Conservation (phyloP, 2,329 filamentous ascomycete species). For the Cytospora chrysosperma region DNA sequence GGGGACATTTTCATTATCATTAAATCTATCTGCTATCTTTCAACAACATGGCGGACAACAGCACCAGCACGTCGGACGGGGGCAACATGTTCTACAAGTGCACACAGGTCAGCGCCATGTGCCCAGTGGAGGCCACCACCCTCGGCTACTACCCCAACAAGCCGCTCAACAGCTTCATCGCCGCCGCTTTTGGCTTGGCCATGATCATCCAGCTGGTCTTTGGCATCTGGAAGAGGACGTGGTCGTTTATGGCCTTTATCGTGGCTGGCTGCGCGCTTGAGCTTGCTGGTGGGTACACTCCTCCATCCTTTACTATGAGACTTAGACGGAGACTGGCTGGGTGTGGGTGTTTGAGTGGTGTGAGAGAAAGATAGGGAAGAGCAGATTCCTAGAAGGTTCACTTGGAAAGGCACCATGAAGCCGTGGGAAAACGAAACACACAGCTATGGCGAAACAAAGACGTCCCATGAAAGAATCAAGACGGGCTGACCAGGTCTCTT, state of each 20-base stretch:
- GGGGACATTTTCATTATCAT: not conserved
- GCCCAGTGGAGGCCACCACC: conserved; percentile 53
- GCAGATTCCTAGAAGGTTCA: not conserved
- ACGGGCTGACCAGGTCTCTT: no score
- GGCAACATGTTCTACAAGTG: conserved; percentile 34
- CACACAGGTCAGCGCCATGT: conserved; percentile 40
- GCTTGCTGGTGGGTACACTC: conserved; percentile 42
- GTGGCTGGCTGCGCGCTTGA: conserved; percentile 51
- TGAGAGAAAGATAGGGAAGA: no score
- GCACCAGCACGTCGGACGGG: not conserved
- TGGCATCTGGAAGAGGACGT: conserved; percentile 52
- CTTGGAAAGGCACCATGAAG: not conserved
- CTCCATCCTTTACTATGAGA: not conserved
- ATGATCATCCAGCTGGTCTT: conserved; percentile 41
- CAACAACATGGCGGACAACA: not conserved
- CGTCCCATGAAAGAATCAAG: no score
- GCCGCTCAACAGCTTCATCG: conserved; percentile 56
- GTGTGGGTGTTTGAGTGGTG: no score
- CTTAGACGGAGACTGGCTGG: not conserved
- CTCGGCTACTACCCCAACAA: conserved; percentile 57
- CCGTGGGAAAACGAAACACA: not conserved
- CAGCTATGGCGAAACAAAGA: no score
- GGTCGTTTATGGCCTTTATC: conserved; percentile 52
- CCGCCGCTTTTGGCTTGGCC: conserved; percentile 47
- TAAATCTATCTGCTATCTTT: no score